These are phyloP conservation scores for Lentinus brumalis DNA, from an alignment of 768 basidiomycete species.

Conservation along the genomic window DNA sequence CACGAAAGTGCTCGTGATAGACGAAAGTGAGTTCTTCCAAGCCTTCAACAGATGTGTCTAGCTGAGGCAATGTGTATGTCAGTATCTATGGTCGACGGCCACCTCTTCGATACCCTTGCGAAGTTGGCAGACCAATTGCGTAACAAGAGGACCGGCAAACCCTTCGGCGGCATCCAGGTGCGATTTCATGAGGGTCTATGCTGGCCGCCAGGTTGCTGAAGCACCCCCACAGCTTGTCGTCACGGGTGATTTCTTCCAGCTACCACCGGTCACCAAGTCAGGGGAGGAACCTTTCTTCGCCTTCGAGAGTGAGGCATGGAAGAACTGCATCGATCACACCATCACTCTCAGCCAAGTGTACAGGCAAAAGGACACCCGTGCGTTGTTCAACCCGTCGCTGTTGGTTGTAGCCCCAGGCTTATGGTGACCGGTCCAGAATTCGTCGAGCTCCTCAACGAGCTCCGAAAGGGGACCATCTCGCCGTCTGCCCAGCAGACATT, in stretches of 20 bases:
- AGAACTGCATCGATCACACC: conserved; percentile 56
- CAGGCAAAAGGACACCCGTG: conserved; percentile 72
- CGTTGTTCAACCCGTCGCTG: conserved; percentile 23
- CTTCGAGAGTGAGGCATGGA: conserved; percentile 65
- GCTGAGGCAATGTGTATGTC: neutral
- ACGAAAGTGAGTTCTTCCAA: conserved; percentile 50
- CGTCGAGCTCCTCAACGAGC: conserved; percentile 73
- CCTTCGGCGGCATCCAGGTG: conserved; percentile 72
- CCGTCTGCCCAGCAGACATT: conserved; percentile 49
- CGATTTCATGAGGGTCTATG: conserved; percentile 14
- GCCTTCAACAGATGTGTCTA: too few relatives aligned
- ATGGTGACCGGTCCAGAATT: conserved; percentile 45
- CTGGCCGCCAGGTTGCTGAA: neutral
- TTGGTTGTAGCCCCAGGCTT: neutral
- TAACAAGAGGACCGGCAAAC: conserved; percentile 44
- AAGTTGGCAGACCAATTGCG: conserved; percentile 53
- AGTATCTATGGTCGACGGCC: conserved; percentile 76
- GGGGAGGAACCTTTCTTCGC: conserved; percentile 52
- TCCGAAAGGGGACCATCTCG: conserved; percentile 63
- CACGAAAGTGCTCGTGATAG: conserved; percentile 61
- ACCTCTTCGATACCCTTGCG: conserved; percentile 60
- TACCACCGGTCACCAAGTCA: conserved; percentile 58
- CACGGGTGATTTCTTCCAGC: conserved; percentile 69
- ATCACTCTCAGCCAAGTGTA: conserved; percentile 74
- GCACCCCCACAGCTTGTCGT: conserved; percentile 45